A percentile compares a stretch with the other conserved stretches of the same genome.
Conservation (phyloP, 2,329 filamentous ascomycete genomes). For the Arthrobotrys musiformis region DNA sequence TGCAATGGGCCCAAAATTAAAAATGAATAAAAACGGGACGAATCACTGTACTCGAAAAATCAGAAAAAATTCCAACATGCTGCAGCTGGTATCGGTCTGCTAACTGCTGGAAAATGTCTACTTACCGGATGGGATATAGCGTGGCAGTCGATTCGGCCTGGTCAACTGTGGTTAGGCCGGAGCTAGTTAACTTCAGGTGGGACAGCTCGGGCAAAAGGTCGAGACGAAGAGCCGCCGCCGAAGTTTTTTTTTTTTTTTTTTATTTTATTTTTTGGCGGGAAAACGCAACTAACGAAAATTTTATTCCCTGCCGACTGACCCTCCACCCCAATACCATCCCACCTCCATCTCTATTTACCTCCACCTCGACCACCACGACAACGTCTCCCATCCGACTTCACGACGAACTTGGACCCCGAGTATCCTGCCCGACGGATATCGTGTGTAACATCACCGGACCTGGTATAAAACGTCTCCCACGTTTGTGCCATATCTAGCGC, state of each 20-base stretch:
- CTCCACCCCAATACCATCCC: slow-evolving; percentile 18
- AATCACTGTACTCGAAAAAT: background rate
- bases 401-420: background rate
- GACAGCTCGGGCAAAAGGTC: slow-evolving; percentile 28
- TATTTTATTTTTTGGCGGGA: slow-evolving; percentile 23
- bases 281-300: slow-evolving; percentile 39
- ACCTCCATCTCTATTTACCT: slow-evolving; percentile 7
- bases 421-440: background rate
- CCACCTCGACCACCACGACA: background rate
- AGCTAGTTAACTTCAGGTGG: slow-evolving; percentile 18
- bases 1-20: background rate
- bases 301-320: slow-evolving; percentile 26
- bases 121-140: slow-evolving; percentile 26
- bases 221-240: slow-evolving; percentile 32
- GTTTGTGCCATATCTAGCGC: background rate
- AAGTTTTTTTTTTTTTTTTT: too few species aligned
- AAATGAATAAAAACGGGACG: background rate
- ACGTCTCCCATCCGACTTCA: background rate
- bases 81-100: background rate
- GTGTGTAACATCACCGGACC: background rate
- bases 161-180: slow-evolving; percentile 24
- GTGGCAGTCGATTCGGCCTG: slow-evolving; percentile 3
- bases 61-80: slow-evolving; percentile 16
- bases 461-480: background rate
- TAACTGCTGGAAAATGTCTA: too few species aligned